These are phyloP conservation scores for Exophiala aquamarina DNA, from an alignment of 2,329 filamentous ascomycete species.

Conservation along the genomic window DNA sequence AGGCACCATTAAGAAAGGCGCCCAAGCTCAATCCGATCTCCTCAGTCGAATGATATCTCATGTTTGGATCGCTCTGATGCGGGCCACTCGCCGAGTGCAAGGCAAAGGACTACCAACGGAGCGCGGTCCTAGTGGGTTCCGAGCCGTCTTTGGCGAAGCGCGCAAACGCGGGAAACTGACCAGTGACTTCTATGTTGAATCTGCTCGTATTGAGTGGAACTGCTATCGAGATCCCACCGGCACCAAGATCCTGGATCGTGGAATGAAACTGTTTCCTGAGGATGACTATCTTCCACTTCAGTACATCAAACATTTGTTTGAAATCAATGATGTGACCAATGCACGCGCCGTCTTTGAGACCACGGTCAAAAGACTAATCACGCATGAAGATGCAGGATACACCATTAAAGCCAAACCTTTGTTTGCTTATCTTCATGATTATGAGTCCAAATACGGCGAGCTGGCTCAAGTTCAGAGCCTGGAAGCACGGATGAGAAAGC, in stretches of 20 bases:
- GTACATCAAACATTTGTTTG: conserved; percentile 91
- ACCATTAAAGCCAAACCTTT: conserved; percentile 76
- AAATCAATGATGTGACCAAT: conserved; percentile 91
- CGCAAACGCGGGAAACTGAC: conserved; percentile 83
- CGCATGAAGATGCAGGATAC: conserved; percentile 65
- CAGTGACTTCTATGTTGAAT: conserved; percentile 92
- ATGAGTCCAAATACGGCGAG: conserved; percentile 92
- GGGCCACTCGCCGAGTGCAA: conserved; percentile 90
- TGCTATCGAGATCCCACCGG: conserved; percentile 94
- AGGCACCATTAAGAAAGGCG: conserved; percentile 62
- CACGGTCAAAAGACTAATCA: conserved; percentile 76
- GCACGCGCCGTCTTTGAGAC: conserved; percentile 95
- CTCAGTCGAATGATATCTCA: conserved; percentile 86
- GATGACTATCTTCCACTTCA: conserved; percentile 92
- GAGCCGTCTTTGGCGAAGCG: conserved; percentile 86
- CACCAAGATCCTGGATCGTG: conserved; percentile 93
- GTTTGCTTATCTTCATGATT: conserved; percentile 90
- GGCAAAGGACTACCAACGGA: conserved; percentile 74
- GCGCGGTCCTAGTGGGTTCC: conserved; percentile 64
- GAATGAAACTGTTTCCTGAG: conserved; percentile 87
- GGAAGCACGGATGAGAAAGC: conserved; percentile 86
- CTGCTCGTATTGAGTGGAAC: conserved; percentile 88
- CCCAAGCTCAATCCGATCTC: conserved; percentile 69
- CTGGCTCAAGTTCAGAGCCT: conserved; percentile 86
- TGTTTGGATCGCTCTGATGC: conserved; percentile 91